phyloP scores from a whole-genome alignment of 306 rosid species.

The Dryas octopetala region DNA sequence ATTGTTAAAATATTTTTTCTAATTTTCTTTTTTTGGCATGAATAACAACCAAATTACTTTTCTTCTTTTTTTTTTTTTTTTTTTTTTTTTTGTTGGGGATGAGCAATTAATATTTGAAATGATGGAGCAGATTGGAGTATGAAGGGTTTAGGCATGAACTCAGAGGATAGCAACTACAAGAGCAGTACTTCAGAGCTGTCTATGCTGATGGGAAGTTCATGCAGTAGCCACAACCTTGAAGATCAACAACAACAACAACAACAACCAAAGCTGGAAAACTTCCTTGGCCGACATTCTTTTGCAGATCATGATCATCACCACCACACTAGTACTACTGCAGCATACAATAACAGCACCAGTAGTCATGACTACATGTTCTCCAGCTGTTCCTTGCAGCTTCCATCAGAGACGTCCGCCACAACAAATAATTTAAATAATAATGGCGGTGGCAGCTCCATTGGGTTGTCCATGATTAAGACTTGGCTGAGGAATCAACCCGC shows the following conservation, averaged over 20 bases:
- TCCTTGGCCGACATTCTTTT: constrained; percentile 72
- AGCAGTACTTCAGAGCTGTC: constrained; percentile 38
- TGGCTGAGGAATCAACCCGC: constrained; percentile 76
- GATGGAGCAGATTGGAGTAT: constrained; percentile 63
- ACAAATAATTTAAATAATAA: not conserved
- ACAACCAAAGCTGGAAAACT: constrained; percentile 83
- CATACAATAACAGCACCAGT: constrained; percentile 20
- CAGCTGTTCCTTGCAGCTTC: too few relatives aligned
- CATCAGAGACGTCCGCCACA: too few relatives aligned
- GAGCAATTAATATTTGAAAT: too few relatives aligned
- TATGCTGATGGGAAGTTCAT: constrained; percentile 46
- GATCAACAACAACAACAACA: constrained; percentile 34
- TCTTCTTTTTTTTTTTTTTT: not conserved
- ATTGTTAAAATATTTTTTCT: too few relatives aligned
- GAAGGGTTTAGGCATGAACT: constrained; percentile 45
- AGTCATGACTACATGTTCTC: constrained; percentile 34
- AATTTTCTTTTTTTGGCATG: too few relatives aligned
- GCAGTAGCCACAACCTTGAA: constrained; percentile 46
- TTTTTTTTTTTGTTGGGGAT: not conserved
- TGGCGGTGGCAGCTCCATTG: constrained; percentile 38
- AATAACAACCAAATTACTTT: too few relatives aligned
- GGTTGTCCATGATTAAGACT: constrained; percentile 84
- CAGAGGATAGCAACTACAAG: constrained; percentile 36
- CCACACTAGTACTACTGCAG: constrained; percentile 22
- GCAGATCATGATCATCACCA: constrained; percentile 32